These are phyloP conservation scores for Sporobolus alterniflorus DNA, from an alignment of 202 grass and related monocot species.

Conservation along the genomic window DNA sequence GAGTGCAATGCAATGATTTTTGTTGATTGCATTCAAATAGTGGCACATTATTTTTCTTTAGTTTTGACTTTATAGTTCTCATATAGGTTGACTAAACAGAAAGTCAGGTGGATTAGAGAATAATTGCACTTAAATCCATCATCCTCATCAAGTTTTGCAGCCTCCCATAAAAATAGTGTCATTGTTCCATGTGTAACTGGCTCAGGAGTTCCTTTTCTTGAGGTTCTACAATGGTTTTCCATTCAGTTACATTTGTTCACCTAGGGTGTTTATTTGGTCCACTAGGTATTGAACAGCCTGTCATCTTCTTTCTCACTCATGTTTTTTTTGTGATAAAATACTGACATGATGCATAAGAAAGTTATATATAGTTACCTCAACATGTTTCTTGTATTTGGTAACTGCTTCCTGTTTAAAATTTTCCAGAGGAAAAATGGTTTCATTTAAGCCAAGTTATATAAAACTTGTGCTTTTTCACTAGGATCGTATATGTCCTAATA, in stretches of 20 bases:
- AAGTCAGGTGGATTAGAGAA: not conserved
- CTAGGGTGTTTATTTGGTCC: not conserved
- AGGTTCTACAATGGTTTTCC: not conserved
- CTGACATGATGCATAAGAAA: not conserved
- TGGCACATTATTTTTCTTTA: not conserved
- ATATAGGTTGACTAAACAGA: not conserved
- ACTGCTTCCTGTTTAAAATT: not conserved
- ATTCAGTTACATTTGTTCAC: too few relatives aligned
- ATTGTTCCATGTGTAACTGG: not conserved
- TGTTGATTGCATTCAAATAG: not conserved
- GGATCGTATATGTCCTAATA: not conserved
- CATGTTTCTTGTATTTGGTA: not conserved
- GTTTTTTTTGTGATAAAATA: not conserved
- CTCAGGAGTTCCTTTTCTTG: not conserved
- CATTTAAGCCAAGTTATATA: not conserved
- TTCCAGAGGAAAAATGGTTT: not conserved
- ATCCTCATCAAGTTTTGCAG: constrained; percentile 7
- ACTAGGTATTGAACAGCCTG: not conserved
- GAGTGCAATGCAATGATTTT: not conserved
- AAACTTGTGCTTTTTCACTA: not conserved
- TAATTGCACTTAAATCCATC: too few relatives aligned
- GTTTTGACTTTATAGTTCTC: not conserved
- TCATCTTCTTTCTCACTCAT: not conserved
- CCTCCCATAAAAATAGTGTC: not conserved
- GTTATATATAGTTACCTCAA: not conserved